A percentile compares a stretch with the other conserved stretches of the same genome.
Evolutionary conservation across 2,329 filamentous ascomycete genomes (phyloP).

Genomic region (Aspergillus quadrilineatus): DNA sequence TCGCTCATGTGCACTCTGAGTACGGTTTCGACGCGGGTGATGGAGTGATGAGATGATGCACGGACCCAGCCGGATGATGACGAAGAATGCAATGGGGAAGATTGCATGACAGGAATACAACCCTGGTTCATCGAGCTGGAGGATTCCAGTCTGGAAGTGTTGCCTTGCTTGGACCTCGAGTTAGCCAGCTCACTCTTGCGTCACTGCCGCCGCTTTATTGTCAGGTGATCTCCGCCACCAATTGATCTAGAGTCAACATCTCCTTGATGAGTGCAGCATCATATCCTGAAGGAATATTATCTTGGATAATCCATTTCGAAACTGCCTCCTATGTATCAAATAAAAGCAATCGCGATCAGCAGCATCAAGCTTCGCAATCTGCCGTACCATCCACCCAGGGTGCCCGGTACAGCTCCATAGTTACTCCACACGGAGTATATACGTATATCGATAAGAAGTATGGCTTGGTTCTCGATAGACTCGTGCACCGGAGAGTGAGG

Average conservation of each 20-base stretch:
- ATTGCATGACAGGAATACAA: constrained; percentile 7
- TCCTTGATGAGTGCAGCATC: not conserved
- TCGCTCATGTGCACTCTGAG: not conserved
- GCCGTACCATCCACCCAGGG: not conserved
- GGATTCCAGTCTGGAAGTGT: not conserved
- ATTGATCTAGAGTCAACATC: not conserved
- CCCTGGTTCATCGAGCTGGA: not conserved
- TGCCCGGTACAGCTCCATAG: not conserved
- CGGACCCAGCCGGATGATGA: constrained; percentile 3
- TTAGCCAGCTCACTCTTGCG: constrained; percentile 21
- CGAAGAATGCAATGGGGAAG: not conserved
- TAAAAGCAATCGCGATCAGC: not conserved
- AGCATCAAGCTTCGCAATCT: not conserved
- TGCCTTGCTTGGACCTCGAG: constrained; percentile 4
- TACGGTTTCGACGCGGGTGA: not conserved
- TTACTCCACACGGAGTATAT: not conserved
- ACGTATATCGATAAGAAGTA: not conserved
- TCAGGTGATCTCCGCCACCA: constrained; percentile 18
- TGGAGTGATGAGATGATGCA: constrained; percentile 6
- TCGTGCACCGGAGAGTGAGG: not conserved
- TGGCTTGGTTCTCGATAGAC: not conserved
- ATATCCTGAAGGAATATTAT: not conserved
- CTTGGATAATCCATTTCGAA: not conserved
- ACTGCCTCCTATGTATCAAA: not conserved
- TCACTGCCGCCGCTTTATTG: constrained; percentile 22